Evolutionary conservation across 495 filamentous ascomycete genomes (phyloP), one percentile per base, ranked within the genome.

Genomic region (Hypoxylon lienhwacheense): DNA sequence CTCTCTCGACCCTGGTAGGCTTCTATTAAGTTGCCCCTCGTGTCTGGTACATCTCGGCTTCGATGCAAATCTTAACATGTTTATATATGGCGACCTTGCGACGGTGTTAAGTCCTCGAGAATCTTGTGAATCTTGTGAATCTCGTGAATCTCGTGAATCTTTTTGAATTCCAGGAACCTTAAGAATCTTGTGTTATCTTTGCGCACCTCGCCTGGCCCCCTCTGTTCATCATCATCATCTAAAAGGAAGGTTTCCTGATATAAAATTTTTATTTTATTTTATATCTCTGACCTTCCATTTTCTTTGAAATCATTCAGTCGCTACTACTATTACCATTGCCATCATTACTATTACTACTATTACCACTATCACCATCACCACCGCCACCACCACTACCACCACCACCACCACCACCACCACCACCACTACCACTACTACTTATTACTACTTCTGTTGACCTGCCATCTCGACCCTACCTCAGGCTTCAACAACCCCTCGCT

Each of bases 61-160:
- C 21, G 7, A 35, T 24, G 36, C 21, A 22, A 45, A n/a, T 22
- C 36, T 12, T 53, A 56, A 47, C 20, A 52, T 56, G 58, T 36
- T 56, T 45, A 52, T 35, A 36, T 61, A 56, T 53, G 47, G 58
- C 48, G 34, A 53, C 22, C 26, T 55, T 32, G 51, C 47, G 46
- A 41, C 40, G 37, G 37, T 50, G 47, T 56, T 44, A 43, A 55
- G 35, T 50, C 42, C 36, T 35, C 47, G 47, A 47, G 43, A 61
- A 34, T 31, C 41, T 45, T 36, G 24, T 61, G 20, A 61, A 34
- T 31, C 41, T 45, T 36, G 24, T 61, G 20, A 61, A 34, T 31
- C 41, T 45, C 42, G 24, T 61, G 20, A 61, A 34, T 31, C 41
- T 45, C 42, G 24, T 61, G 20, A n/a, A n/a, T n/a, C n/a, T n/a